Conservation (phyloP, 306 rosid genomes). For the Neltuma alba region DNA sequence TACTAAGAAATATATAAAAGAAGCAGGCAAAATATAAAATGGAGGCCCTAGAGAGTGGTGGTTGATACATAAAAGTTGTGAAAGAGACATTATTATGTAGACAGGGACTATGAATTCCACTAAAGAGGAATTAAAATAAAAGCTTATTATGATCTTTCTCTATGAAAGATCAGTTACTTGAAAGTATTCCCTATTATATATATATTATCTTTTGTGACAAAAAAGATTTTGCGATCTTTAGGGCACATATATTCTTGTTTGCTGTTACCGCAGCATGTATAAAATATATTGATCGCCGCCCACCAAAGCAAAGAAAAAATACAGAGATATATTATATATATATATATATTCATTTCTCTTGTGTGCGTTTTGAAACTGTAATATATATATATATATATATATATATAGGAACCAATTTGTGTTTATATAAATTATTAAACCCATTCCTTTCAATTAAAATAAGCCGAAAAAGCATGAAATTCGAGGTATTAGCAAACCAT, state of each 20-base stretch:
- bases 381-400: too few species aligned
- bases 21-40: not conserved
- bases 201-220: not conserved
- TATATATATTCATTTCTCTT: too few species aligned
- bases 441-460: too few species aligned
- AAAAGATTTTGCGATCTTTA: slow-evolving; percentile 1
- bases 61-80: not conserved
- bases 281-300: not conserved
- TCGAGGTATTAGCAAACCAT: too few species aligned
- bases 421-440: too few species aligned
- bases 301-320: not conserved
- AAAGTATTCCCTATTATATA: not conserved
- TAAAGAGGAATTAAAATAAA: not conserved
- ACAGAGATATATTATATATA: too few species aligned
- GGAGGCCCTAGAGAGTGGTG: not conserved
- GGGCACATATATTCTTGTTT: not conserved
- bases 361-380: not conserved
- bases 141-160: not conserved
- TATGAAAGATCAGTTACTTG: not conserved
- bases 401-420: not conserved
- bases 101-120: slow-evolving; percentile 15
- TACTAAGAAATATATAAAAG: not conserved
- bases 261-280: not conserved
- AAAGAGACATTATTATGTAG: not conserved
- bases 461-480: too few species aligned